Percentiles rank a stretch among this genome's conserved stretches.
These are phyloP conservation scores for Alloteropsis semialata DNA, from an alignment of 176 grass and related monocot species.

Conservation along the genomic window DNA sequence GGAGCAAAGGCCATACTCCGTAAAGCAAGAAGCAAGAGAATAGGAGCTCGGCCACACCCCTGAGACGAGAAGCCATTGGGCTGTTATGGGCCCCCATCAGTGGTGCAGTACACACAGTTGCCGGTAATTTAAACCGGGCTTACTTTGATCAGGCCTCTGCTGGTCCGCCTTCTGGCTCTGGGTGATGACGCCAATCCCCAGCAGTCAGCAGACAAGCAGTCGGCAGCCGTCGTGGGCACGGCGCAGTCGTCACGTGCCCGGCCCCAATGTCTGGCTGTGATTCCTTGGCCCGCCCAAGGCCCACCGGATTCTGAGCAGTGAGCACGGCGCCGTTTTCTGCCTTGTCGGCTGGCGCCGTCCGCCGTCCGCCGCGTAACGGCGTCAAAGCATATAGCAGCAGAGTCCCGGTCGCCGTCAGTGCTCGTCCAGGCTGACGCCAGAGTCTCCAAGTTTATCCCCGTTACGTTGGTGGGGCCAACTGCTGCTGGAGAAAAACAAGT, in stretches of 20 bases:
- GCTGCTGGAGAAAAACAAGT: background rate
- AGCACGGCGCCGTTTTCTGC: background rate
- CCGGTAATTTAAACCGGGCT: too few species aligned
- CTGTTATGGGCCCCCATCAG: background rate
- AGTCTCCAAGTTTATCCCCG: background rate
- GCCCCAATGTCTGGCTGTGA: background rate
- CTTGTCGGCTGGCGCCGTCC: background rate
- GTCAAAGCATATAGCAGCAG: background rate
- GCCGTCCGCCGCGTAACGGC: background rate
- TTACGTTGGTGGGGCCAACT: background rate
- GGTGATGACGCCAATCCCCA: background rate
- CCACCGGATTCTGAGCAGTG: too few species aligned
- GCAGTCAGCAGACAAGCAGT: background rate
- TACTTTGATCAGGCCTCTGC: too few species aligned
- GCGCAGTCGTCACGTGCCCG: background rate
- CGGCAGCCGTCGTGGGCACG: background rate
- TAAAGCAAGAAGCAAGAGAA: background rate
- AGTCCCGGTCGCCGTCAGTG: background rate
- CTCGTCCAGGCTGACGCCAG: background rate
- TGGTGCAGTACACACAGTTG: too few species aligned
- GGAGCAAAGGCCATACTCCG: too few species aligned
- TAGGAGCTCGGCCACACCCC: background rate
- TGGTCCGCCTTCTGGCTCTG: too few species aligned
- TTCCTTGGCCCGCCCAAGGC: background rate
- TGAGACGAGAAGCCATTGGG: background rate